phyloP scores from a whole-genome alignment of 2,329 filamentous ascomycete species.

The Colletotrichum sp. region DNA sequence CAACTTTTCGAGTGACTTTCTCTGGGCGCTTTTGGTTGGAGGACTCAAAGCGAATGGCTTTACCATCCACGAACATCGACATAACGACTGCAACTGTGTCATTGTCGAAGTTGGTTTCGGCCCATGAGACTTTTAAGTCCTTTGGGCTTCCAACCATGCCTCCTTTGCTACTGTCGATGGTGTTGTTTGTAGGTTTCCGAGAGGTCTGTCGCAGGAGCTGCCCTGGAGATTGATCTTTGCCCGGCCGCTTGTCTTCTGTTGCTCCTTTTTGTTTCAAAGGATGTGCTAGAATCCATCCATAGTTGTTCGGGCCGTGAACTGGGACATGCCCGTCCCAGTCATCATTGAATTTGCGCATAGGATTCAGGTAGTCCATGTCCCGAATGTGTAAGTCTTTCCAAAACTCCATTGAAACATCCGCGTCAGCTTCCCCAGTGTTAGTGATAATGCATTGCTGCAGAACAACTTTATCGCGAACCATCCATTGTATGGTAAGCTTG shows the following conservation, averaged over 20 bases:
- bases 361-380: not conserved
- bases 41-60: not conserved
- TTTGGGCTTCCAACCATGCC: not conserved
- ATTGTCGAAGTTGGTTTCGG: not conserved
- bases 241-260: accelerated
- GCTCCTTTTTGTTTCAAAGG: accelerated
- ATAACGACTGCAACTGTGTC: not conserved
- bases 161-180: not conserved
- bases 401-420: not conserved
- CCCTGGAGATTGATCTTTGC: not conserved
- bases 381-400: not conserved
- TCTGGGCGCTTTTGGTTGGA: not conserved
- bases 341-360: not conserved
- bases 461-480: not conserved
- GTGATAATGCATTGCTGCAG: not conserved
- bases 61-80: not conserved
- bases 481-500: not conserved
- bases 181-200: accelerated
- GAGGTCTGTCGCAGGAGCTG: not conserved
- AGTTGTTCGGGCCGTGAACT: not conserved
- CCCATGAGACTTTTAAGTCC: not conserved
- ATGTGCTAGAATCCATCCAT: not conserved
- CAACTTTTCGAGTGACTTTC: too few species aligned
- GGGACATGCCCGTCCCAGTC: not conserved
- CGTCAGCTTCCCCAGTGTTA: not conserved